Percentiles rank a stretch among this genome's conserved stretches.
These are phyloP conservation scores for Russula brevipes DNA, from an alignment of 768 basidiomycete species.

Conservation along the genomic window DNA sequence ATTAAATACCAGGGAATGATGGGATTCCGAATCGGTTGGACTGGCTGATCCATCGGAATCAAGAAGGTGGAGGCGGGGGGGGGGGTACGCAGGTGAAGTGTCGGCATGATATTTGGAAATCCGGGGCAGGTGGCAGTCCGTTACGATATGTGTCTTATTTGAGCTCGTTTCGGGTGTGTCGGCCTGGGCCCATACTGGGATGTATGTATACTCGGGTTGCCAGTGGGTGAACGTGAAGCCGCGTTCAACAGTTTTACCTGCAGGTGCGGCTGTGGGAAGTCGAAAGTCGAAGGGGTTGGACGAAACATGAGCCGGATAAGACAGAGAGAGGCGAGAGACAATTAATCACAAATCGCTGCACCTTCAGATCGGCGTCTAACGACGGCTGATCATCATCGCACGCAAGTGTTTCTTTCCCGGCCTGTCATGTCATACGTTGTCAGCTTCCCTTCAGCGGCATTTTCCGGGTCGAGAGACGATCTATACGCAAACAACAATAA, in stretches of 20 bases:
- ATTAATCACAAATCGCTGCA: not conserved
- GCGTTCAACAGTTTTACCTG: not conserved
- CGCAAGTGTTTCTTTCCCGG: not conserved
- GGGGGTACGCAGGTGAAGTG: constrained; percentile 1
- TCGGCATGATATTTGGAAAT: constrained; percentile 24
- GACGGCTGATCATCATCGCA: constrained; percentile 13
- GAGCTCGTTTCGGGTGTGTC: not conserved
- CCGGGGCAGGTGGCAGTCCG: constrained; percentile 17
- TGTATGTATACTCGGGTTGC: not conserved
- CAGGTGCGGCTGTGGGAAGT: not conserved
- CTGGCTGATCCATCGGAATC: not conserved
- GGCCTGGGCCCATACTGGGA: not conserved
- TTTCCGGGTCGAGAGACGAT: constrained; percentile 4
- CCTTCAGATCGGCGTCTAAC: constrained; percentile 9
- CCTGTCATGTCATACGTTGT: constrained; percentile 3
- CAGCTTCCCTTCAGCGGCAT: constrained; percentile 13
- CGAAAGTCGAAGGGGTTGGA: not conserved
- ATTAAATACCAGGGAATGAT: constrained; percentile 10
- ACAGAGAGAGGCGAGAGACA: not conserved
- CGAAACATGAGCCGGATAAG: not conserved
- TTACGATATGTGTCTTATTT: constrained; percentile 17
- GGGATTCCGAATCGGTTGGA: constrained; percentile 7
- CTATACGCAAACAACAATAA: not conserved
- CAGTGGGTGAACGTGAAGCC: no score
- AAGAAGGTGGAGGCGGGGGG: constrained; percentile 4